These are phyloP conservation scores for Arthrobotrys sphaeroides DNA, from an alignment of 2,329 filamentous ascomycete genomes.

Conservation along the genomic window DNA sequence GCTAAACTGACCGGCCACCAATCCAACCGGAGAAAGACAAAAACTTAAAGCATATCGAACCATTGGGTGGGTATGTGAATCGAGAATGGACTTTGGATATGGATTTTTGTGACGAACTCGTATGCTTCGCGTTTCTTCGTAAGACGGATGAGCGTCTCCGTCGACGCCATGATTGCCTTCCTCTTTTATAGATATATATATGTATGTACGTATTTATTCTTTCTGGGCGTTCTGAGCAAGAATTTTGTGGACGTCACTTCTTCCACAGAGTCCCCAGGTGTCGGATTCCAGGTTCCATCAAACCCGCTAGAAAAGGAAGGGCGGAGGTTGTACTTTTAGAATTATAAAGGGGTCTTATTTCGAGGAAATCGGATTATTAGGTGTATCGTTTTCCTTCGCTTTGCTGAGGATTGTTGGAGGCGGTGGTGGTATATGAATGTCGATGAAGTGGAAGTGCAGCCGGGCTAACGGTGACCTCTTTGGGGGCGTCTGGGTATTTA, in stretches of 20 bases:
- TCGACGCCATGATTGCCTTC: constrained; percentile 36
- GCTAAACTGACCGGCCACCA: no score
- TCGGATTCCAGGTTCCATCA: constrained; percentile 21
- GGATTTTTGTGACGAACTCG: constrained; percentile 49
- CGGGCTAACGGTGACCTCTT: constrained; percentile 48
- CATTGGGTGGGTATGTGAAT: neutral
- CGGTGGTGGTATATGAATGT: no score
- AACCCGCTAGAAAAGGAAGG: neutral
- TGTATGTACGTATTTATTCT: no score
- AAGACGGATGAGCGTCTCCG: constrained; percentile 35
- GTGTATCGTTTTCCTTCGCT: no score
- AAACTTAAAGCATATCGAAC: neutral
- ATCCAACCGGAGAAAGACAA: neutral
- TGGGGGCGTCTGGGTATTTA: neutral
- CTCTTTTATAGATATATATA: no score
- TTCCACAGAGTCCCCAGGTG: constrained; percentile 7
- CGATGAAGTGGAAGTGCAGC: constrained; percentile 51
- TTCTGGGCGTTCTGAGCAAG: no score
- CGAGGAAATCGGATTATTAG: no score
- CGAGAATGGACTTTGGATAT: neutral
- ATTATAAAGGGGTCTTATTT: no score
- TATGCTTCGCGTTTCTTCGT: constrained; percentile 53
- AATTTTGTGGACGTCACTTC: constrained; percentile 12
- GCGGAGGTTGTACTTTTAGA: neutral
- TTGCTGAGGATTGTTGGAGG: no score